These are phyloP conservation scores for Carex myosuroides DNA, from an alignment of 176 grass and related monocot species.

Conservation along the genomic window DNA sequence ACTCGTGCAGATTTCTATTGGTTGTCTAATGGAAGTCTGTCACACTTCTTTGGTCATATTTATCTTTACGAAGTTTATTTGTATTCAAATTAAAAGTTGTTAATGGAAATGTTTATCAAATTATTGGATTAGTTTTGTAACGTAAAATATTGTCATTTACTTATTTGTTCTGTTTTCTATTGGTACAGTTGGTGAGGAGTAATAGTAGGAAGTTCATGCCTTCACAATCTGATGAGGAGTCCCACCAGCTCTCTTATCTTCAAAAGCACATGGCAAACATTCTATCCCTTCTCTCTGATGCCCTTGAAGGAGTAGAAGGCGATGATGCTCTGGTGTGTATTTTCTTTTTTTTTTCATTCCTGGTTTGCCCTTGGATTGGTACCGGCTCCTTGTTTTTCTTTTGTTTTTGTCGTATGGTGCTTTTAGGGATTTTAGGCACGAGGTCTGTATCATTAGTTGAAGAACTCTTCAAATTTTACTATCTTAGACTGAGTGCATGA, in stretches of 20 bases:
- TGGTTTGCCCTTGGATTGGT: not conserved
- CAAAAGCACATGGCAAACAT: conserved; percentile 95
- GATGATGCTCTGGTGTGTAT: conserved; percentile 76
- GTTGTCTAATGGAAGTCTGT: not conserved
- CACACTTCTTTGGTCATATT: not conserved
- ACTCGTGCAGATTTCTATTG: not conserved
- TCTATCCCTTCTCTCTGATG: conserved; percentile 69
- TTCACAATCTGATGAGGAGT: conserved; percentile 92
- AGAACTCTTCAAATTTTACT: not conserved
- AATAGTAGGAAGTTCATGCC: conserved; percentile 89
- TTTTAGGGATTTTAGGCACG: not conserved
- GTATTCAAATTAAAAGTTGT: too few relatives aligned
- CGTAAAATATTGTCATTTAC: not conserved
- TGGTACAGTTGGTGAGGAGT: conserved; percentile 81
- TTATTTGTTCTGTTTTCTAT: not conserved
- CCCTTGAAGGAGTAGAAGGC: conserved; percentile 46
- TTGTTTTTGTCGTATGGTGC: not conserved
- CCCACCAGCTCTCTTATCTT: conserved; percentile 87
- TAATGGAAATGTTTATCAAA: not conserved
- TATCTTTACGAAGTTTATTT: not conserved
- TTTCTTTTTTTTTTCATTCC: not conserved
- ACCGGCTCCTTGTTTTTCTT: not conserved
- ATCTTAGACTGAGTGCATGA: not conserved
- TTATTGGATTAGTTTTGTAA: not conserved
- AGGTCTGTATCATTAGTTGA: not conserved